These are phyloP conservation scores for Suhomyces ambrosiae DNA, from an alignment of 1,139 yeast genomes.

Conservation along the genomic window DNA sequence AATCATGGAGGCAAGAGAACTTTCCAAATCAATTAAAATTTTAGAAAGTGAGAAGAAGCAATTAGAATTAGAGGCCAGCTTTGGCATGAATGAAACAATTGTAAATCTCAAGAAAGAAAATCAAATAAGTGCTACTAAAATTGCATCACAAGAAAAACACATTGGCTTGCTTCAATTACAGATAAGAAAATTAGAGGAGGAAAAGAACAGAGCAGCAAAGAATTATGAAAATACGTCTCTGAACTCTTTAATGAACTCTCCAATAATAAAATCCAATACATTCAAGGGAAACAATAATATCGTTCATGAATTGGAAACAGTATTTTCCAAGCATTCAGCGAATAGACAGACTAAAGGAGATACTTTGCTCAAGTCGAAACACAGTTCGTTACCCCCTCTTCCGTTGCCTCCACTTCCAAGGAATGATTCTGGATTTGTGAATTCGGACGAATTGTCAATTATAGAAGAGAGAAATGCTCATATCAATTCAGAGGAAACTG, in stretches of 20 bases:
- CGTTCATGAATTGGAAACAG: slow-evolving; percentile 23
- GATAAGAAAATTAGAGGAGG: slow-evolving; percentile 23
- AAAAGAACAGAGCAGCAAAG: slow-evolving; percentile 13
- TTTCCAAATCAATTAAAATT: slow-evolving; percentile 24
- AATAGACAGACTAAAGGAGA: slow-evolving; percentile 1
- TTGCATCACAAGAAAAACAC: slow-evolving; percentile 31
- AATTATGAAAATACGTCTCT: not conserved
- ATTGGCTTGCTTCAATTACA: slow-evolving; percentile 30
- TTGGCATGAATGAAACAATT: slow-evolving; percentile 24
- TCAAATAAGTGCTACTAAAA: slow-evolving; percentile 22
- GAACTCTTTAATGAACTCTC: not conserved
- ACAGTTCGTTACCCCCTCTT: slow-evolving; percentile 8
- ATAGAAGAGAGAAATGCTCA: slow-evolving; percentile 15
- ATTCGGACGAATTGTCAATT: slow-evolving; percentile 19
- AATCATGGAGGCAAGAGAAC: slow-evolving; percentile 31
- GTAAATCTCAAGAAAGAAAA: slow-evolving; percentile 23
- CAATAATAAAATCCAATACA: slow-evolving; percentile 4
- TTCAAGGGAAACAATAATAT: slow-evolving; percentile 11
- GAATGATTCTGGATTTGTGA: slow-evolving; percentile 8
- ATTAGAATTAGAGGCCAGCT: slow-evolving; percentile 26
- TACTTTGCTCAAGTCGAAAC: slow-evolving; percentile 1
- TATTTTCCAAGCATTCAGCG: slow-evolving; percentile 16
- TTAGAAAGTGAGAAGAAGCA: slow-evolving; percentile 30
- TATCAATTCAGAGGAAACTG: not conserved
- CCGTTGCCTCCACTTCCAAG: slow-evolving; percentile 6